A percentile compares a stretch with the other conserved stretches of the same genome.
Evolutionary conservation across 495 filamentous ascomycete species (phyloP).

Genomic region (Tuber magnatum): DNA sequence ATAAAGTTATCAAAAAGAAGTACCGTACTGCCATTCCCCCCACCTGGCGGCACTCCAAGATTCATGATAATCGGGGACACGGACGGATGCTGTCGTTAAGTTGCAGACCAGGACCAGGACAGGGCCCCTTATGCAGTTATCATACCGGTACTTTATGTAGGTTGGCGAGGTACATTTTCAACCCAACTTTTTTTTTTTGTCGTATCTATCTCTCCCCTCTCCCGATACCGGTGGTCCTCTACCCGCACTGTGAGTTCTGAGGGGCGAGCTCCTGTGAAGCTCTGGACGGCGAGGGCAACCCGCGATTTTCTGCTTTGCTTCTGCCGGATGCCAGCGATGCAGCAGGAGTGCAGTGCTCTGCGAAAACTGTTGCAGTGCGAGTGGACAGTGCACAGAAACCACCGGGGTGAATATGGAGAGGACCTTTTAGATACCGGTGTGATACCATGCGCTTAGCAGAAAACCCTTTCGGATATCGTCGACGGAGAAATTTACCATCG

Average conservation of each 20-base stretch:
- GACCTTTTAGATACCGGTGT: too few species aligned
- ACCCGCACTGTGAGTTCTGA: neutral
- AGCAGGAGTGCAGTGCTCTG: neutral
- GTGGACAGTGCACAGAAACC: neutral
- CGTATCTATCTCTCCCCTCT: neutral
- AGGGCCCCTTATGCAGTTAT: neutral
- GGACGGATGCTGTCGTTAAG: neutral
- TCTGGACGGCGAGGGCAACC: neutral
- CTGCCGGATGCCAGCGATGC: neutral
- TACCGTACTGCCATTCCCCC: neutral
- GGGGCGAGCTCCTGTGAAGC: neutral
- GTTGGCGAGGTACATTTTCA: conserved; percentile 1
- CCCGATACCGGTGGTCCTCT: neutral
- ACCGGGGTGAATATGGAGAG: neutral
- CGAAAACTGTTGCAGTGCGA: neutral
- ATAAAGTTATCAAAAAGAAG: neutral
- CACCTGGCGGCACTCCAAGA: neutral
- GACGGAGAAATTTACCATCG: too few species aligned
- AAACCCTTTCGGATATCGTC: too few species aligned
- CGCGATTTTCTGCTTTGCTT: neutral
- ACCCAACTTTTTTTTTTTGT: conserved; percentile 18
- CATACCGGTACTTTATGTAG: too few species aligned
- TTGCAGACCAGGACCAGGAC: neutral
- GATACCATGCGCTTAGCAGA: too few species aligned
- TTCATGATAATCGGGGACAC: neutral